Percentiles rank a stretch among this genome's conserved stretches.
Conservation (phyloP, 352 stramenopile genomes). For the Phytophthora aleatoria region DNA sequence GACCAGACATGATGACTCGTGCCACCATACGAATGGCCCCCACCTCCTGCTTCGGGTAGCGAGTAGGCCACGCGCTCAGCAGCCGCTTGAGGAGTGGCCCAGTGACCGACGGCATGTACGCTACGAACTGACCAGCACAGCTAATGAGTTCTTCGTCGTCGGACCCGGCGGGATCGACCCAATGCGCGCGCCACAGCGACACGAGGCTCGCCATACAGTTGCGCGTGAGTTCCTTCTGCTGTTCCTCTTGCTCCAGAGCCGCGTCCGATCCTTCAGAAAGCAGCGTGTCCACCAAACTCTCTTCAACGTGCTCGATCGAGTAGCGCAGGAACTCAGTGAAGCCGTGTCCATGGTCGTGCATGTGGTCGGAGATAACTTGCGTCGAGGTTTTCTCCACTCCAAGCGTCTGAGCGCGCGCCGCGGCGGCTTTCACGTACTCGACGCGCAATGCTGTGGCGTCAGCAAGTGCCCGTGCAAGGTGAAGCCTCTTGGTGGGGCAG, state of each 20-base stretch:
- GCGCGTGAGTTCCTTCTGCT: constrained; percentile 60
- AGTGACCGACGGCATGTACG: constrained; percentile 74
- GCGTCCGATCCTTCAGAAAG: constrained; percentile 27
- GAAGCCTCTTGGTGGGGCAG: constrained; percentile 67
- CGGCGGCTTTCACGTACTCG: constrained; percentile 65
- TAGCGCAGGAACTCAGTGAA: constrained; percentile 86
- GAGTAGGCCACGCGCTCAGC: constrained; percentile 66
- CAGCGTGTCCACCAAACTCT: constrained; percentile 28
- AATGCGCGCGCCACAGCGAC: constrained; percentile 75
- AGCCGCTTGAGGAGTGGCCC: constrained; percentile 56
- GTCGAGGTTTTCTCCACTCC: constrained; percentile 63
- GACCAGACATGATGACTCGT: constrained; percentile 85
- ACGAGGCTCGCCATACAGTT: constrained; percentile 76
- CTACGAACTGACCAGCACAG: constrained; percentile 84
- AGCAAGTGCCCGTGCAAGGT: constrained; percentile 72
- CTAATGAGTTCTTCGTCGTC: constrained; percentile 87
- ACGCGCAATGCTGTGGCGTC: constrained; percentile 74
- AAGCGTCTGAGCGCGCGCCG: constrained; percentile 44
- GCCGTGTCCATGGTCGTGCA: constrained; percentile 78
- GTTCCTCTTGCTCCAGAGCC: constrained; percentile 26
- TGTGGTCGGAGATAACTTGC: constrained; percentile 53
- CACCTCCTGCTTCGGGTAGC: constrained; percentile 71
- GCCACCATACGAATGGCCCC: constrained; percentile 81
- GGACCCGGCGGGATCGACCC: constrained; percentile 72
- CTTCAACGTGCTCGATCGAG: constrained; percentile 79